These are phyloP conservation scores for Chalciporus piperatus DNA, from an alignment of 768 basidiomycete genomes.

Conservation along the genomic window DNA sequence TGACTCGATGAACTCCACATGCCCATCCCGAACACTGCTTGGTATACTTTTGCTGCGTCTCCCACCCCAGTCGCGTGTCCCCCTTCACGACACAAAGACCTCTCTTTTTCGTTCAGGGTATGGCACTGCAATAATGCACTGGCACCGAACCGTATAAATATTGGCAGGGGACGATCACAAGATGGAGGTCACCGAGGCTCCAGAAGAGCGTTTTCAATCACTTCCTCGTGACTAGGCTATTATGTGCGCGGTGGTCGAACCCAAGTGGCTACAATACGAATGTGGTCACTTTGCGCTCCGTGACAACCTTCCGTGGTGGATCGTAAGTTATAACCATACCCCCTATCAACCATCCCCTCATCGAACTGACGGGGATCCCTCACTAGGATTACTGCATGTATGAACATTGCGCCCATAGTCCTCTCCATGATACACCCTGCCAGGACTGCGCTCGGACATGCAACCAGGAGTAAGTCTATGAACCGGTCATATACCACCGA, in stretches of 20 bases:
- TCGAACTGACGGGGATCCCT: background rate
- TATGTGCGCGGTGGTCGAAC: slow-evolving; percentile 6
- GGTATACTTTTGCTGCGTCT: background rate
- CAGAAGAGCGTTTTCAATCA: background rate
- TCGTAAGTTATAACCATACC: slow-evolving; percentile 1
- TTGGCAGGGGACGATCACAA: background rate
- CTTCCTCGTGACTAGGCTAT: background rate
- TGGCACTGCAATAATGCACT: background rate
- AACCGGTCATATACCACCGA: background rate
- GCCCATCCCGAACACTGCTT: background rate
- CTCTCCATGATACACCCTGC: slow-evolving; percentile 3
- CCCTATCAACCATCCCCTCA: background rate
- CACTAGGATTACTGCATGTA: slow-evolving; percentile 1
- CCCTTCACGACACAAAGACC: background rate
- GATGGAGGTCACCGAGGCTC: background rate
- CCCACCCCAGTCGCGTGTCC: background rate
- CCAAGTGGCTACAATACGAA: slow-evolving; percentile 7
- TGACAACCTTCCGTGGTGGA: slow-evolving; percentile 6
- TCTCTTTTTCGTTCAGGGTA: background rate
- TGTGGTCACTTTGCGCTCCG: slow-evolving; percentile 3
- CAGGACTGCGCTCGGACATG: slow-evolving; percentile 2
- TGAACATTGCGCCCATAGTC: background rate
- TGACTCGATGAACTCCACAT: background rate
- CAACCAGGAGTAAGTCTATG: background rate
- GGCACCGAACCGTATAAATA: background rate